A percentile compares a stretch with the other conserved stretches of the same genome.
phyloP scores from a whole-genome alignment of 2,329 filamentous ascomycete species.

The Monilinia vaccinii-corymbosi region DNA sequence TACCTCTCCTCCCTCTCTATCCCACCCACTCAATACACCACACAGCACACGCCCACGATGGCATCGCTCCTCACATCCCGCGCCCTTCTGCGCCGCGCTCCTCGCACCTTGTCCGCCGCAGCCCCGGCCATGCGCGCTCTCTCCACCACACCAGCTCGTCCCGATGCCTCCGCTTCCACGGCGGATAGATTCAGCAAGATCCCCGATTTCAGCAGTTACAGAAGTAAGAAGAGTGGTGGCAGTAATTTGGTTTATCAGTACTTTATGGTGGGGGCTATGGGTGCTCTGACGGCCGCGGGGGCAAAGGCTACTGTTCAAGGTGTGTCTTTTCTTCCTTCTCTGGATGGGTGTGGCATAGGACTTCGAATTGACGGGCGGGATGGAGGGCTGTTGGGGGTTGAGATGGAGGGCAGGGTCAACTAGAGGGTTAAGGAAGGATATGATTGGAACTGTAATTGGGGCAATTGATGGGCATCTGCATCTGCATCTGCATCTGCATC shows the following conservation, averaged over 20 bases:
- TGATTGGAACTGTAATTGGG: slow-evolving; percentile 4
- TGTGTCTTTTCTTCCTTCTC: slow-evolving; percentile 34
- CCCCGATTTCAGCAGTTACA: slow-evolving; percentile 84
- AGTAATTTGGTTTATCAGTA: slow-evolving; percentile 87
- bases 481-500: slow-evolving; percentile 7
- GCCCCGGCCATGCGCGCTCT: slow-evolving; percentile 42
- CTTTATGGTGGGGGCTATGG: slow-evolving; percentile 97
- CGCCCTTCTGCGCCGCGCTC: slow-evolving; percentile 54
- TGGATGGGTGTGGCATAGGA: slow-evolving; percentile 6
- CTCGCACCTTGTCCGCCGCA: slow-evolving; percentile 20
- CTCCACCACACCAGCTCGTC: slow-evolving; percentile 30
- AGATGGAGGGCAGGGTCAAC: background rate
- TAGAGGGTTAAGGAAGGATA: background rate
- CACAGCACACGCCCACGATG: slow-evolving; percentile 36
- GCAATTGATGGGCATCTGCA: slow-evolving; percentile 14
- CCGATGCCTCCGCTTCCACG: slow-evolving; percentile 11
- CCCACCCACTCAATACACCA: background rate
- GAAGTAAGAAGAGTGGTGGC: slow-evolving; percentile 56
- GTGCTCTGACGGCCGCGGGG: slow-evolving; percentile 81
- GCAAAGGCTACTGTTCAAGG: slow-evolving; percentile 98
- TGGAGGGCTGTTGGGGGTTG: background rate
- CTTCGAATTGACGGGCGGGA: background rate
- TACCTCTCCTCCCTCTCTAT: slow-evolving; percentile 7
- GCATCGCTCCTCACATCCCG: slow-evolving; percentile 62
- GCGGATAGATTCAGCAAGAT: slow-evolving; percentile 43